These are phyloP conservation scores for Gossypium aridum DNA, from an alignment of 441 rosid species.

Conservation along the genomic window DNA sequence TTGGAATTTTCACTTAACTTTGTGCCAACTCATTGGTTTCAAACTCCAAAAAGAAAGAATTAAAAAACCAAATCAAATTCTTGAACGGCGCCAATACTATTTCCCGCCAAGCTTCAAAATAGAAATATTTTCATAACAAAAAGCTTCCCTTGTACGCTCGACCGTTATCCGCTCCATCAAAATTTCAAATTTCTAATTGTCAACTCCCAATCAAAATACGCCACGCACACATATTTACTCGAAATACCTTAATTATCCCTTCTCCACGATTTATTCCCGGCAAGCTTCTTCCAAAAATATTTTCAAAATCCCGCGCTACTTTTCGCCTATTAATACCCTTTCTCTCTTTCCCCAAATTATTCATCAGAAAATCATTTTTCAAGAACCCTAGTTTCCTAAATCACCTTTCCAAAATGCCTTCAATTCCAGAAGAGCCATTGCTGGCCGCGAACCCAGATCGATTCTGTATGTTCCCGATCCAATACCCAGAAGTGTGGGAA, in stretches of 20 bases:
- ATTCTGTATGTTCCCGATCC: slow-evolving; percentile 57
- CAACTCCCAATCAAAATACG: not conserved
- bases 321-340: slow-evolving; percentile 9
- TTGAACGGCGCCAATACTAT: not conserved
- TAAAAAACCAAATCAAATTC: not conserved
- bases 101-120: not conserved
- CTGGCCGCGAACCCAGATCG: slow-evolving; percentile 40
- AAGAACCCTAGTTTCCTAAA: not conserved
- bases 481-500: slow-evolving; percentile 53
- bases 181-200: not conserved
- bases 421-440: slow-evolving; percentile 49
- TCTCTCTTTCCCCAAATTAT: not conserved
- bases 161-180: slow-evolving; percentile 6
- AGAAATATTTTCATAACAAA: not conserved
- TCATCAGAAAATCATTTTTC: not conserved
- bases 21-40: not conserved
- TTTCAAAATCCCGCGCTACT: slow-evolving; percentile 30
- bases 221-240: not conserved
- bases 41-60: not conserved
- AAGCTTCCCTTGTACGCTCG: slow-evolving; percentile 1
- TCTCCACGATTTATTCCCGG: slow-evolving; percentile 16
- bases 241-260: slow-evolving; percentile 2
- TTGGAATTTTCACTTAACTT: not conserved
- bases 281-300: slow-evolving; percentile 30
- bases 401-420: slow-evolving; percentile 28